Conservation (phyloP, 2,329 filamentous ascomycete genomes). For the Penicillium italicum region DNA sequence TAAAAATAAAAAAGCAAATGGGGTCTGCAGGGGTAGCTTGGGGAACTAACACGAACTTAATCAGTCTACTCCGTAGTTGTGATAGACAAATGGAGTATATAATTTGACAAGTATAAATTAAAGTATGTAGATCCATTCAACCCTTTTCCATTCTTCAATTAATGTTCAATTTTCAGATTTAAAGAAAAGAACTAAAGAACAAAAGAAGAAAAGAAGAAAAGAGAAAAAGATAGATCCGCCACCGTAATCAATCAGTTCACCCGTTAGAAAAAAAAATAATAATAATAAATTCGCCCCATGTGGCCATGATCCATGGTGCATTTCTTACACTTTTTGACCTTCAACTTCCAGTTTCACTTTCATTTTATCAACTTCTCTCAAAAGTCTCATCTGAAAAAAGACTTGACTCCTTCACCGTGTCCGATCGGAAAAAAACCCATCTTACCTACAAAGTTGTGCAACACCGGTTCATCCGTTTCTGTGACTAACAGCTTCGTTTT, state of each 20-base stretch:
- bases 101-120: neutral
- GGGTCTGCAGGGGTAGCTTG: constrained; percentile 25
- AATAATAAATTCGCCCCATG: constrained; percentile 10
- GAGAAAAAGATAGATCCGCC: neutral
- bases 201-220: neutral
- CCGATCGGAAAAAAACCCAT: neutral
- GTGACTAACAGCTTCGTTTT: constrained; percentile 37
- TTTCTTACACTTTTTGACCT: neutral
- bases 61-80: constrained; percentile 6
- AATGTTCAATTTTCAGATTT: neutral
- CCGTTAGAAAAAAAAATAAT: neutral
- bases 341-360: neutral
- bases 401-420: neutral
- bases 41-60: constrained; percentile 15
- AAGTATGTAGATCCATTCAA: neutral
- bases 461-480: constrained; percentile 23
- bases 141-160: too few species aligned
- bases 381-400: neutral
- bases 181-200: neutral
- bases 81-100: neutral
- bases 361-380: neutral
- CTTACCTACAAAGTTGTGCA: constrained; percentile 6
- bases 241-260: constrained; percentile 6
- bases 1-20: constrained; percentile 8
- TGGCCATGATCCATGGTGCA: constrained; percentile 9